Base-by-base conservation (phyloP, 139 green algal genomes). In the Chlorella sp. region DNA sequence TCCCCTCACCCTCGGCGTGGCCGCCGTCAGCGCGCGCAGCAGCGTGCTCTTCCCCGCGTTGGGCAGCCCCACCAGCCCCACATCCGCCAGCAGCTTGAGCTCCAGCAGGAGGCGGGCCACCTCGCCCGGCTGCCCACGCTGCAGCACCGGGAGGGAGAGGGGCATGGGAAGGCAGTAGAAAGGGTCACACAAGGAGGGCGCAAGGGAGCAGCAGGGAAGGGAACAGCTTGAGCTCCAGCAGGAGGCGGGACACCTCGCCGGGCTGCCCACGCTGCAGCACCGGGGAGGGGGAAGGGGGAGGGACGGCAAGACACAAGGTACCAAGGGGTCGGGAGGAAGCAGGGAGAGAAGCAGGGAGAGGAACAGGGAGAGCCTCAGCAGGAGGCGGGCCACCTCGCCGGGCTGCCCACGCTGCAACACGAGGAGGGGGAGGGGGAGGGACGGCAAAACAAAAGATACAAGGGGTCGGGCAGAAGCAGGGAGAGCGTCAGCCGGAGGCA, bases 11-110 rank as follows among this genome's bases (percentile, higher is more conserved):
- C 61, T 87, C 1, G 77, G 92, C 3, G 73, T 86, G 26, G 90
- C 90, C 15, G 61, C 83, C 21, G 97, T 99, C 32, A 99, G 90
- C 16, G 94, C 92, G 18, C 94, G 88, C 77, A 98, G 92, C 88
- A 98, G 92, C 5, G 94, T 97, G 24, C 89, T 95, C 87, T 98
- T 98, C 48, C 96, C 96, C 83, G 94, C 91, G 91, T 99, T 99
- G 30, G 98, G 98, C 15, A 99, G 94, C 21, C 98, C 98, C 77
- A 99, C 97, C 76, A 99, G 95, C 36, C 97, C 98, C 11, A 99
- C 93, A 87, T 99, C 97, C 16, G 98, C 98, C 69, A 99, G 95
- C 34, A 92, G 69, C 30, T 91, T 89, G 40, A 99, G 94, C 93
- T 99, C 97, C 83, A 99, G 93, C 57, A 98, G 93, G 32, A 98